Evolutionary conservation across 2,329 filamentous ascomycete genomes (phyloP), one percentile per base, ranked within the genome.

Genomic region (Nothophoma quercina): DNA sequence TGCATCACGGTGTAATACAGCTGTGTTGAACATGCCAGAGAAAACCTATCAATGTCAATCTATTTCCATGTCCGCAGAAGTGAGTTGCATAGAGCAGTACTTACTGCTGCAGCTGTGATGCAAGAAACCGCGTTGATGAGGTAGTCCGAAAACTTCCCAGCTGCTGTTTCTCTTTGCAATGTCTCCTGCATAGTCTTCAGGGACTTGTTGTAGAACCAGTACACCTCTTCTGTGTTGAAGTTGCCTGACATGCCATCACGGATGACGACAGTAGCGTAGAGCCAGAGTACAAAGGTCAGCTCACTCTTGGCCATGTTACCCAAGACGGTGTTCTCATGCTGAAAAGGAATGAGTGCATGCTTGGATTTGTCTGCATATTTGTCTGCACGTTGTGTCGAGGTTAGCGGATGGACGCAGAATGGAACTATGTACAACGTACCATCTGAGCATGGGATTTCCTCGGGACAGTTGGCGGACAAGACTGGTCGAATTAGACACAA

Each of bases 31-130:
- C 42, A 62, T 57, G 6, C 60, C 63, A 4, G 45, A 39, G 13
- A 62, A 48, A 7, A 53, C 50, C 50, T 55, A 23, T 40, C 6
- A 26, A 2, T 12, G 9, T 30, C 33, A 45, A 26, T 35, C 12
- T 6, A 10, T 21, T 9, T 18, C 13, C 9, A 10, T 5, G 16
- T 18, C 5, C 5, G 5, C 10, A 16, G 19, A n/a, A 6, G 3
- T 4, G 12, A 2, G 12, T 3, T 15, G 1, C 4, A 5, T 16
- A 6, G 7, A 8, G 7, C 9, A 22, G 7, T 2, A 55, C 62
- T 50, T 58, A 65, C 62, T 32, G 64, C 57, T 36, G 55, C 51
- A 32, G 61, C 63, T 21, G 63, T 57, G 19, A 67, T 62, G 38
- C 58, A 62, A 8, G 49, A 36, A 13, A 66, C 40, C 5, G 56